Conservation (phyloP, 345 rosid species). For the Eucalyptus sp. region DNA sequence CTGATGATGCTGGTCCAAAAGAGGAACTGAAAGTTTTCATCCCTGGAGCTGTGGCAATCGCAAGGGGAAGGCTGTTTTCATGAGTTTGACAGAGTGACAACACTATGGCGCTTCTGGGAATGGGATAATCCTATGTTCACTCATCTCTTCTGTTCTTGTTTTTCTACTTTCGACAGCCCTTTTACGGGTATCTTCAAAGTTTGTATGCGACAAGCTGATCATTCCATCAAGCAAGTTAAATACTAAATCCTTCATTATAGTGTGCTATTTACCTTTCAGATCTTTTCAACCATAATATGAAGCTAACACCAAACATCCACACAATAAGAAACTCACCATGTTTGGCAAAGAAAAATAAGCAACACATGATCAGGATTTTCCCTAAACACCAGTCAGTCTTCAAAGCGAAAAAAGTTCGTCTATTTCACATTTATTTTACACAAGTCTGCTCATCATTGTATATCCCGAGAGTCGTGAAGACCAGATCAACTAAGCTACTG, state of each 20-base stretch:
- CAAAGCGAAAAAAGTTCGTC: no score
- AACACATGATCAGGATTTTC: no score
- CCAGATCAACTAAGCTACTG: no score
- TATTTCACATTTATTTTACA: no score
- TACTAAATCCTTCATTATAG: neutral
- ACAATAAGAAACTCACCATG: no score
- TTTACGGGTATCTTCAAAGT: neutral
- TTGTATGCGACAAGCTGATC: neutral
- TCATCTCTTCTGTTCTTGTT: neutral
- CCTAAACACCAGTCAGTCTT: no score
- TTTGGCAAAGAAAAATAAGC: no score
- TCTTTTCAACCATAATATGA: no score
- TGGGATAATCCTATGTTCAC: neutral
- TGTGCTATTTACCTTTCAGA: no score
- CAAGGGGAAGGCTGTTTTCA: neutral
- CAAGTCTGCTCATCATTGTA: no score
- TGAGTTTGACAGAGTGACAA: neutral
- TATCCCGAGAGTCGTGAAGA: no score
- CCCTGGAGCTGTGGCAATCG: neutral
- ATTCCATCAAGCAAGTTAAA: neutral
- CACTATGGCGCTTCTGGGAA: neutral
- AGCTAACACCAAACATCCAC: no score
- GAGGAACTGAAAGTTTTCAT: neutral
- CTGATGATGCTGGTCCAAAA: neutral
- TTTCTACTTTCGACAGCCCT: neutral